Conservation (phyloP, 208 protist species). For the Borovskyia barvae region DNA sequence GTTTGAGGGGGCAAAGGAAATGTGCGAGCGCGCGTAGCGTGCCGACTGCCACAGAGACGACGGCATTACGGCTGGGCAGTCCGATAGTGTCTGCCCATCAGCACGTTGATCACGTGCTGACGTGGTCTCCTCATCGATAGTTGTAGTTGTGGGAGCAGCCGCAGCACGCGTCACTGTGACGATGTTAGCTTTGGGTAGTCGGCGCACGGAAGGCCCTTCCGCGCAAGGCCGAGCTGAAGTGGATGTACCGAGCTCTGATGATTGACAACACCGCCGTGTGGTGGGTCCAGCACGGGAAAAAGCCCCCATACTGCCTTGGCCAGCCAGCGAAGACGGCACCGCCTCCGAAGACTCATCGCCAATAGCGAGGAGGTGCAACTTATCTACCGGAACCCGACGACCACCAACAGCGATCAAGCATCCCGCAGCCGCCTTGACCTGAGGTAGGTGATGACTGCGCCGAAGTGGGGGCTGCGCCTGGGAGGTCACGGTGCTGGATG, state of each 20-base stretch:
- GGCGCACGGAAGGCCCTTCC: constrained; percentile 49
- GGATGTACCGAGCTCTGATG: background rate
- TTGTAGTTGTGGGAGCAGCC: too few species aligned
- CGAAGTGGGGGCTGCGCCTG: constrained; percentile 5
- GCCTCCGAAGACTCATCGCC: constrained; percentile 12
- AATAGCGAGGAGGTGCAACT: constrained; percentile 58
- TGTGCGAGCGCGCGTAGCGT: background rate
- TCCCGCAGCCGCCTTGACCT: constrained; percentile 37
- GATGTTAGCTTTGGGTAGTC: constrained; percentile 21
- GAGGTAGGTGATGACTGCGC: constrained; percentile 26
- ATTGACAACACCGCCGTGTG: background rate
- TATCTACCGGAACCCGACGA: constrained; percentile 76
- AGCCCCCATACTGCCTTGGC: too few species aligned
- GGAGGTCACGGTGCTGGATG: background rate
- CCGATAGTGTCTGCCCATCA: too few species aligned
- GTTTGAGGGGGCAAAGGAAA: background rate
- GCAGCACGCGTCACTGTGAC: constrained; percentile 22
- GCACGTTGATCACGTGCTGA: too few species aligned
- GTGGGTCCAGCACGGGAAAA: too few species aligned
- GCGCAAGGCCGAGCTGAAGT: constrained; percentile 9
- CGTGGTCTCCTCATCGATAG: too few species aligned
- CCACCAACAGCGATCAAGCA: constrained; percentile 71
- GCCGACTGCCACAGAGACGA: background rate
- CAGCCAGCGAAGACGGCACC: too few species aligned
- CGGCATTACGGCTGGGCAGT: too few species aligned